Conservation (phyloP, 2,329 filamentous ascomycete genomes). For the Rhytidhysteron rufulum region DNA sequence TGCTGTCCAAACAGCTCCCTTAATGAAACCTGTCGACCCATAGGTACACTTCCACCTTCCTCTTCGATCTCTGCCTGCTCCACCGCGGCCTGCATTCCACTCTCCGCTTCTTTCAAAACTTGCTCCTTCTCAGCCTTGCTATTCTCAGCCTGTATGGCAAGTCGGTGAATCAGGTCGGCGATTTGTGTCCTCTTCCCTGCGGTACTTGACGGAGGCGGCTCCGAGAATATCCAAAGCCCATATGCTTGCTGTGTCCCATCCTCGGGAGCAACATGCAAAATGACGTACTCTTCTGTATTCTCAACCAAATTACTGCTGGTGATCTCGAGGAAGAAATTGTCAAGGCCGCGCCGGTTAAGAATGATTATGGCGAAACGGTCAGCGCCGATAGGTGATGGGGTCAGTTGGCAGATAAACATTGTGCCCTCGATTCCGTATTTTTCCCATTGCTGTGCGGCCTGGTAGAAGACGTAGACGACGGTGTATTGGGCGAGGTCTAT, state of each 20-base stretch:
- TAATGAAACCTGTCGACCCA: conserved; percentile 52
- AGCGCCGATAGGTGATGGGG: conserved; percentile 29
- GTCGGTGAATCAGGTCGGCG: conserved; percentile 52
- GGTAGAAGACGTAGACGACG: conserved; percentile 77
- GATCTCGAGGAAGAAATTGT: conserved; percentile 46
- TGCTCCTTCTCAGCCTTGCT: conserved; percentile 42
- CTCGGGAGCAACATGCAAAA: conserved; percentile 48
- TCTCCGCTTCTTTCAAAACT: conserved; percentile 13
- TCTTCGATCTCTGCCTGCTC: conserved; percentile 32
- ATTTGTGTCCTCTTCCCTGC: conserved; percentile 49
- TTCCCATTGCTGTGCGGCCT: conserved; percentile 67
- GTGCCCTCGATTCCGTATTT: conserved; percentile 83
- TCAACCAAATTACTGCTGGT: conserved; percentile 42
- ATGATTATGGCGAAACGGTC: conserved; percentile 44
- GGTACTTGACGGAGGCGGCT: conserved; percentile 53
- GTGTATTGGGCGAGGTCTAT: conserved; percentile 79
- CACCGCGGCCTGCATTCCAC: conserved; percentile 13
- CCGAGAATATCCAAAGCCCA: conserved; percentile 64
- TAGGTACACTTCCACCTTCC: conserved; percentile 40
- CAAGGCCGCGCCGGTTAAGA: conserved; percentile 45
- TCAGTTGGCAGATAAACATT: conserved; percentile 75
- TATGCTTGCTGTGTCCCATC: conserved; percentile 42
- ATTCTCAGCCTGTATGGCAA: conserved; percentile 50
- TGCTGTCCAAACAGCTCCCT: conserved; percentile 55
- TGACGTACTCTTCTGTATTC: conserved; percentile 56